Base-by-base conservation (phyloP, 495 filamentous ascomycete species). In the Aspergillus conjunctus region DNA sequence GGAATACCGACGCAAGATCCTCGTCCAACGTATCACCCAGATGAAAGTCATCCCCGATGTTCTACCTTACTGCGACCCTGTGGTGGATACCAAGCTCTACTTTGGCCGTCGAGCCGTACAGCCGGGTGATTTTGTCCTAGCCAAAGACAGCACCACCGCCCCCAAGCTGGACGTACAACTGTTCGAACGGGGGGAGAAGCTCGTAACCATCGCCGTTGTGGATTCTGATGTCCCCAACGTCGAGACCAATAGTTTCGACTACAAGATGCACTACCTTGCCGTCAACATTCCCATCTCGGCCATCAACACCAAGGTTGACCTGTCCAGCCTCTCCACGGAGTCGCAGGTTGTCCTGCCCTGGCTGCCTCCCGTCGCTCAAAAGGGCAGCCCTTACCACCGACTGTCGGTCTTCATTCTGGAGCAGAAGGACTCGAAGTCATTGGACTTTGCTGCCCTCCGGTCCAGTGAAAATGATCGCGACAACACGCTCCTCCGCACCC, bases 11-110 rank as follows among this genome's bases (percentile, higher is more conserved):
- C 85, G 84, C 48, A 83, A 81, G 51, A 77, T 97, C 59, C 81
- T 96, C 50, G 81, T 87, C 61, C 95, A 99, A 77, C 87, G 94
- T 66, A 88, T 99, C 67, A 81, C 85, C 21, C 92, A 96, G 72
- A 90, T 98, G 80, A 80, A 88, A 60, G 86, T 98, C 50, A 81
- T 97, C 32, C 94, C 94, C n/a, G 94, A 99, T 71, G 79, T 97
- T n/a, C 83, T 99, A 3, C 89, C 91, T 48, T 78, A 86, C 66
- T 85, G 97, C 65, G 87, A 95, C 48, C 92, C 93, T 4, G 77
- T 79, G 26, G 83, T 86, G 58, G 90, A 95, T 62, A 88, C 96
- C 49, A 84, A 87, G 67, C 77, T 98, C 20, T 87, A 84, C 60
- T 99, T 97, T 77, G 78, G 83, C 53, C 79, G 85, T 45, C 81